Evolutionary conservation across 2,329 filamentous ascomycete species (phyloP).

Genomic region (Pseudocercospora eumusae): DNA sequence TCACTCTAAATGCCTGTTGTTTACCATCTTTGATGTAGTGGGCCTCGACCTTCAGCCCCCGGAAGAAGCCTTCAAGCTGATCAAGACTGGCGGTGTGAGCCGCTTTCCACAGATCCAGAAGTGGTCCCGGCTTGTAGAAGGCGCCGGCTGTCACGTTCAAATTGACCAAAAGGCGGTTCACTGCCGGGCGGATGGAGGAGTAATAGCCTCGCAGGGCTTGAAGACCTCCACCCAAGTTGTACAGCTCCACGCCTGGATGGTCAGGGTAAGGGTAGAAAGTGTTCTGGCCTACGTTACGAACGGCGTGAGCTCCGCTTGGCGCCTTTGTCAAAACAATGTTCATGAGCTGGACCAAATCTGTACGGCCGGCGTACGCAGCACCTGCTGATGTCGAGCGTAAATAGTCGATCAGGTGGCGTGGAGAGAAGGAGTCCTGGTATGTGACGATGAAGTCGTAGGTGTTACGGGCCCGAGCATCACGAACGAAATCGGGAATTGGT

Average conservation of each 20-base stretch:
- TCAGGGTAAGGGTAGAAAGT: slow-evolving; percentile 52
- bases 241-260: slow-evolving; percentile 37
- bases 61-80: slow-evolving; percentile 33
- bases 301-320: slow-evolving; percentile 45
- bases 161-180: slow-evolving; percentile 61
- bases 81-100: slow-evolving; percentile 30
- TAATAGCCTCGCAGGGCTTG: slow-evolving; percentile 63
- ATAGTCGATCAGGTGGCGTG: slow-evolving; percentile 50
- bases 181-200: slow-evolving; percentile 61
- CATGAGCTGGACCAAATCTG: slow-evolving; percentile 57
- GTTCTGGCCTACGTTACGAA: slow-evolving; percentile 55
- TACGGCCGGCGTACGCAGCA: slow-evolving; percentile 47
- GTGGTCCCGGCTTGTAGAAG: slow-evolving; percentile 52
- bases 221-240: slow-evolving; percentile 54
- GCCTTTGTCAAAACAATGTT: slow-evolving; percentile 59
- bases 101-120: slow-evolving; percentile 40
- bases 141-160: slow-evolving; percentile 63
- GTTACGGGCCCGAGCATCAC: slow-evolving; percentile 33
- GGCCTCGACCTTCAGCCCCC: slow-evolving; percentile 36
- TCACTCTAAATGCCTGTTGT: slow-evolving; percentile 27
- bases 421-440: slow-evolving; percentile 40
- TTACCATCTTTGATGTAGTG: slow-evolving; percentile 32
- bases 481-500: slow-evolving; percentile 29
- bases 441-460: slow-evolving; percentile 43
- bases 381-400: slow-evolving; percentile 41